Base-by-base conservation (phyloP, 1,284 basidiomycete genomes). In the Rugosomyces carneus region DNA sequence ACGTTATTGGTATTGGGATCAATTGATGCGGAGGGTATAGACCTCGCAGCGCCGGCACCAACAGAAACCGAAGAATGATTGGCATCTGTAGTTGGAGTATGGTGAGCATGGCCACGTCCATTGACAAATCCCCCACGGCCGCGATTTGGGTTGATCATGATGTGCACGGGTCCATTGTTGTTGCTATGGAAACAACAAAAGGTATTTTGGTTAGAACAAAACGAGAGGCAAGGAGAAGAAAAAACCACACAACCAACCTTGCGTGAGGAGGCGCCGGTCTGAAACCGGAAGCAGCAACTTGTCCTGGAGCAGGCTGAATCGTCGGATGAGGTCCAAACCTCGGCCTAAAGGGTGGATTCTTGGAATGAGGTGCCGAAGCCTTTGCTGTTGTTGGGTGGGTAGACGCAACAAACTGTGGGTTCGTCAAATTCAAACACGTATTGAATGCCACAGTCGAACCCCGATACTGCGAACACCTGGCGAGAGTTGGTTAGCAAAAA, bases 391-490 rank as follows among this genome's bases (percentile, higher is more conserved):
- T 23, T 0, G 80, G 77, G 39, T 80, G 77, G 2, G 80, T 87
- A 0, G 83, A 80, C 2, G 85, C 80, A 18, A 85, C 72, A 58
- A 89, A 93, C 62, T 94, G 92, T 5, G 81, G 84, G 52, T 84
- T 71, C 11, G 83, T 86, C 53, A 96, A 63, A 65, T 97, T 96
- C 51, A 97, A 68, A 58, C 92, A 91, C 0, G 88, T 78, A 48
- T 84, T 81, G 63, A 93, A 91, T 21, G 86, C 79, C 20, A 94
- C 84, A 0, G 83, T 86, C 29, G 85, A 87, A 27, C 93, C 93
- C 10, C 92, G 83, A 64, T 95, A 95, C 53, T 83, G 78, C 0
- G 92, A 92, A 65, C 93, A 95, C 51, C 90, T 90, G n/a, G n/a
- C n/a, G n/a, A n/a, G n/a, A n/a, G n/a, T n/a, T n/a, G n/a, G n/a